These are phyloP conservation scores for Solanum aculeatissimum DNA, from an alignment of 305 asterid species.

Conservation along the genomic window DNA sequence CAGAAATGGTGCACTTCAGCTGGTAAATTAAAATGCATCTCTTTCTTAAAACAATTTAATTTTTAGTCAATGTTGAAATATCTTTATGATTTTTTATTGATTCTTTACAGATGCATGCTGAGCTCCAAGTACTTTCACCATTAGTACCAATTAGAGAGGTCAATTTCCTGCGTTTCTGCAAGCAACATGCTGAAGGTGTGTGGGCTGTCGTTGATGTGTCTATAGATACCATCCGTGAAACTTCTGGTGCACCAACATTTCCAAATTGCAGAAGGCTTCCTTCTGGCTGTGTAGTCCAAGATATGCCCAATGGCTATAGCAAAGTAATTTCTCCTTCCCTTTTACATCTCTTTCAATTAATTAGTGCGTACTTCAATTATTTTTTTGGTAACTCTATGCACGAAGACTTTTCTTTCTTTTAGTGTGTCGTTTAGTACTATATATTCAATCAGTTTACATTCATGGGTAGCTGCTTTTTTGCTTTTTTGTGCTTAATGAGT, in stretches of 20 bases:
- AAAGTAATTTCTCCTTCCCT: constrained; percentile 36
- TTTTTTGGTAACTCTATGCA: background rate
- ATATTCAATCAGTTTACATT: constrained; percentile 33
- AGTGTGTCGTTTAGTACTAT: background rate
- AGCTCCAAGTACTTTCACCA: constrained; percentile 79
- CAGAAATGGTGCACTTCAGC: constrained; percentile 84
- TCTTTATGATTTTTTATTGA: background rate
- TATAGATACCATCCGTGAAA: constrained; percentile 46
- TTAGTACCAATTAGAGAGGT: constrained; percentile 83
- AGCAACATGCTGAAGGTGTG: constrained; percentile 86
- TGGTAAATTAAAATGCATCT: constrained; percentile 31
- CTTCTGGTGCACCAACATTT: constrained; percentile 27
- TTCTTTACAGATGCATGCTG: constrained; percentile 59
- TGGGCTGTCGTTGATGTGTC: constrained; percentile 97
- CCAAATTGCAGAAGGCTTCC: constrained; percentile 72
- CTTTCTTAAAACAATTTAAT: background rate
- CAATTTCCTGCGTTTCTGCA: constrained; percentile 78
- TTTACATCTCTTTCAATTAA: background rate
- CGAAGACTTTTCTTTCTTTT: background rate
- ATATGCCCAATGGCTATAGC: constrained; percentile 93
- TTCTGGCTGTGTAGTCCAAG: constrained; percentile 92
- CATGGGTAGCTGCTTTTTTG: constrained; percentile 25
- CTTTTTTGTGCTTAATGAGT: constrained; percentile 41
- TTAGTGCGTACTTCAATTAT: constrained; percentile 9
- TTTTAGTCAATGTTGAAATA: background rate